A percentile compares a stretch with the other conserved stretches of the same genome.
These are phyloP conservation scores for Lepiota brunneoincarnata DNA, from an alignment of 768 basidiomycete genomes.

Conservation along the genomic window DNA sequence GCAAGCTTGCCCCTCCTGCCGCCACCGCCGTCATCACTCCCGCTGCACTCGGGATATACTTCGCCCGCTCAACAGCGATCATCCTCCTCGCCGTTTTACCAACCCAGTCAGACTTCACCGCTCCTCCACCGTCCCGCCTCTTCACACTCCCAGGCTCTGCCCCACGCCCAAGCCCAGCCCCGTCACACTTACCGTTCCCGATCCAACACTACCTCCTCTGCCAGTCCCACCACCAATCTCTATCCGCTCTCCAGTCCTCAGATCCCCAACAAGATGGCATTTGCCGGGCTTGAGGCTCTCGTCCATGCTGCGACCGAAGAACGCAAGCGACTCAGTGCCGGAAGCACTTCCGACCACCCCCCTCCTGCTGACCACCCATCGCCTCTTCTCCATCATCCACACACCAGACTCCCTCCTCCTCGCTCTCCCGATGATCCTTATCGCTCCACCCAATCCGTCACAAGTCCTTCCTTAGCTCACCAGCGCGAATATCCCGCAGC, in stretches of 20 bases:
- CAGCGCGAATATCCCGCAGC: not conserved
- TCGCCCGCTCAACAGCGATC: conserved; percentile 12
- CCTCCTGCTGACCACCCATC: conserved; percentile 10
- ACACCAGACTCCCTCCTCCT: not conserved
- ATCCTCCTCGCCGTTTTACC: conserved; percentile 13
- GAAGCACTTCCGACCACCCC: conserved; percentile 16
- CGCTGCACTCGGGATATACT: conserved; percentile 9
- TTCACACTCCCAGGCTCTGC: conserved; percentile 8
- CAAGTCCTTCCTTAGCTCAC: conserved; percentile 1
- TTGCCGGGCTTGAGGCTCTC: conserved; percentile 55
- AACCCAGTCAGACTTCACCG: conserved; percentile 12
- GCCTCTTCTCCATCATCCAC: conserved; percentile 5
- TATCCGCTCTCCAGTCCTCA: conserved; percentile 19
- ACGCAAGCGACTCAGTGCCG: conserved; percentile 45
- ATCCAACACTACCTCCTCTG: conserved; percentile 15
- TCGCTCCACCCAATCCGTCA: conserved; percentile 3
- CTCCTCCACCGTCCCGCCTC: conserved; percentile 14
- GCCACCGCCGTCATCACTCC: conserved; percentile 5
- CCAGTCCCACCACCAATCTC: conserved; percentile 8
- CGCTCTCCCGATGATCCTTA: conserved; percentile 12
- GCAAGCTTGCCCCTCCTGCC: conserved; percentile 1
- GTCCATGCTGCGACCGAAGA: conserved; percentile 73
- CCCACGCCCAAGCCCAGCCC: conserved; percentile 13
- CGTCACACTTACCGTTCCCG: conserved; percentile 12
- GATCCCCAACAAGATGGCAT: conserved; percentile 20